Base-by-base conservation (phyloP, 495 filamentous ascomycete genomes). In the Amniculicola lignicola region DNA sequence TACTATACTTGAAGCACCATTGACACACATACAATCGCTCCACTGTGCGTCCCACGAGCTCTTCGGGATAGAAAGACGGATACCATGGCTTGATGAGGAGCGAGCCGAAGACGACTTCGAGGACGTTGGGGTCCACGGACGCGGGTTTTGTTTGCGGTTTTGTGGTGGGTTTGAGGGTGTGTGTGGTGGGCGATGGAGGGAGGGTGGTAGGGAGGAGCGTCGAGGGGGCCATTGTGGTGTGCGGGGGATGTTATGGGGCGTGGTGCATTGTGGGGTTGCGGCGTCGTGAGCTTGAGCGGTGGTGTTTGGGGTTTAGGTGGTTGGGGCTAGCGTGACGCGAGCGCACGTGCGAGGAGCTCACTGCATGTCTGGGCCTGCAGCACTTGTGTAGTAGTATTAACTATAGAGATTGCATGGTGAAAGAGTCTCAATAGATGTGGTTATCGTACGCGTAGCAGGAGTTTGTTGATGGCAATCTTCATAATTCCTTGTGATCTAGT, bases 1-100 rank as follows among this genome's bases (percentile, higher is more conserved):
- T 86, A 3, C 84, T 82, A 68, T 98, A 98, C 62, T 87, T 89
- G 76, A 97, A 96, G 73, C 93, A 98, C 77, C 81, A 87, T 36
- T 86, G 88, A 66, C 93, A 98, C 33, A 96, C 85, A 57, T 90
- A 95, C 9, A 98, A 75, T 43, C 81, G 73, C 40, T 84, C 82
- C 7, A 61, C 44, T 24, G 28, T 55, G 46, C 59, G 33, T 21
- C 68, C 68, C 11, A 75, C 57, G 19, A 75, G 59, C 45, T 73
- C 70, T 48, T 73, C 71, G 16, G 72, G 69, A 52, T 76, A 76
- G 64, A 76, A 74, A 6, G 67, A 71, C 29, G 72, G 69, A 54
- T 75, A 76, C 70, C 71, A 74, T 18, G 73, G 71, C 53, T 71
- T 69, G 55, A 76, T 70, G 42, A 69, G 67, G 18, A 75, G 61